phyloP scores from a whole-genome alignment of 1,139 yeast genomes.

The Eremothecium sinecaudum region DNA sequence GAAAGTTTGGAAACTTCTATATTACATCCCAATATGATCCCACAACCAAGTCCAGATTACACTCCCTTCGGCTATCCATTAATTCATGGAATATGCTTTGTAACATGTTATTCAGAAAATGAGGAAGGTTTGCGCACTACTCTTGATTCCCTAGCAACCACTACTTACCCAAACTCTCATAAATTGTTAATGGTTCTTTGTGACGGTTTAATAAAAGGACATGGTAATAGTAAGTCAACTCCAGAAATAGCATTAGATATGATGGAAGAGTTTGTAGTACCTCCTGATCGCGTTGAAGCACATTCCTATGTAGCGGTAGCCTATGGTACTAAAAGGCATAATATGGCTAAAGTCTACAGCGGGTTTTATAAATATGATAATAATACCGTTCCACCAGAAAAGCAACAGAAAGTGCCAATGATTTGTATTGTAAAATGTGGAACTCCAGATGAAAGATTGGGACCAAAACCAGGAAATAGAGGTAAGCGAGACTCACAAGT shows the following conservation, averaged over 20 bases:
- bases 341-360: constrained; percentile 92
- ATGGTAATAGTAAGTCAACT: constrained; percentile 77
- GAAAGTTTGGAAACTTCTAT: constrained; percentile 58
- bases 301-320: constrained; percentile 92
- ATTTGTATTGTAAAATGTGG: constrained; percentile 85
- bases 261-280: constrained; percentile 75
- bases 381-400: constrained; percentile 60
- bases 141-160: constrained; percentile 81
- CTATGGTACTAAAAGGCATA: constrained; percentile 84
- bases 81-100: constrained; percentile 73
- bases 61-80: constrained; percentile 85
- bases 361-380: constrained; percentile 84
- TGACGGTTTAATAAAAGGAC: constrained; percentile 90
- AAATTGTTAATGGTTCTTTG: constrained; percentile 75
- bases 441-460: constrained; percentile 66
- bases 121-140: constrained; percentile 78
- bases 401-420: constrained; percentile 85
- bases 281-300: constrained; percentile 65
- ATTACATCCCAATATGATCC: constrained; percentile 61
- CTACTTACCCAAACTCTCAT: constrained; percentile 92
- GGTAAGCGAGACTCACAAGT: constrained; percentile 98
- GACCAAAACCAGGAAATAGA: constrained; percentile 94
- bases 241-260: constrained; percentile 80
- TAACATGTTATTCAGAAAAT: constrained; percentile 93
- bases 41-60: constrained; percentile 84